These are phyloP conservation scores for Ogataea degrootiae DNA, from an alignment of 805 yeast species.

Conservation along the genomic window DNA sequence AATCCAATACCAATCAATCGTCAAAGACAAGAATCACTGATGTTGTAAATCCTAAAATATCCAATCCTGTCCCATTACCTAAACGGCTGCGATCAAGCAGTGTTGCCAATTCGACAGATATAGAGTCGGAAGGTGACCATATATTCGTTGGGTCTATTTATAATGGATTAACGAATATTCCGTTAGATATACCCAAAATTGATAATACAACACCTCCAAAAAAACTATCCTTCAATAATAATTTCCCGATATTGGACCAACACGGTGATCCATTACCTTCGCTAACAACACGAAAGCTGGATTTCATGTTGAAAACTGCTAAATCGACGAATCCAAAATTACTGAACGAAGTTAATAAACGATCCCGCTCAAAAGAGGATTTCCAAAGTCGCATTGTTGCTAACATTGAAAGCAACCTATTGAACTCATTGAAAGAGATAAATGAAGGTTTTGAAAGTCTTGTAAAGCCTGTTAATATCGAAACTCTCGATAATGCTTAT, in stretches of 20 bases:
- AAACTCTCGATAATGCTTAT: constrained; percentile 22
- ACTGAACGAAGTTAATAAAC: constrained; percentile 32
- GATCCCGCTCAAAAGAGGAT: constrained; percentile 42
- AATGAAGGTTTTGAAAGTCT: constrained; percentile 14
- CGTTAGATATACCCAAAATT: too few relatives aligned
- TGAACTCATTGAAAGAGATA: constrained; percentile 27
- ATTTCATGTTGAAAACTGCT: constrained; percentile 17
- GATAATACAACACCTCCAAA: too few relatives aligned
- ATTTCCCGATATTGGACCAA: too few relatives aligned
- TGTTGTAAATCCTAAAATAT: not conserved
- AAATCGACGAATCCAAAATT: constrained; percentile 10
- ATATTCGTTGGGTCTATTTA: too few relatives aligned
- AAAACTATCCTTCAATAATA: too few relatives aligned
- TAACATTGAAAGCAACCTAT: constrained; percentile 32
- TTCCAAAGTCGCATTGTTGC: constrained; percentile 47
- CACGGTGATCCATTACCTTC: not conserved
- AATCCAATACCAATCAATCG: not conserved
- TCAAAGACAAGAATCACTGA: not conserved
- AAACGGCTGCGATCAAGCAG: too few relatives aligned
- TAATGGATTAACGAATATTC: too few relatives aligned
- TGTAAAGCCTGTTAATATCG: constrained; percentile 10
- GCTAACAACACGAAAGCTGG: constrained; percentile 11
- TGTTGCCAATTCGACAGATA: not conserved
- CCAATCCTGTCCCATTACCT: too few relatives aligned
- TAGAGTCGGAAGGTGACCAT: not conserved